A percentile compares a stretch with the other conserved stretches of the same genome.
Conservation (phyloP, 441 rosid species). For the Daphne laureola region DNA sequence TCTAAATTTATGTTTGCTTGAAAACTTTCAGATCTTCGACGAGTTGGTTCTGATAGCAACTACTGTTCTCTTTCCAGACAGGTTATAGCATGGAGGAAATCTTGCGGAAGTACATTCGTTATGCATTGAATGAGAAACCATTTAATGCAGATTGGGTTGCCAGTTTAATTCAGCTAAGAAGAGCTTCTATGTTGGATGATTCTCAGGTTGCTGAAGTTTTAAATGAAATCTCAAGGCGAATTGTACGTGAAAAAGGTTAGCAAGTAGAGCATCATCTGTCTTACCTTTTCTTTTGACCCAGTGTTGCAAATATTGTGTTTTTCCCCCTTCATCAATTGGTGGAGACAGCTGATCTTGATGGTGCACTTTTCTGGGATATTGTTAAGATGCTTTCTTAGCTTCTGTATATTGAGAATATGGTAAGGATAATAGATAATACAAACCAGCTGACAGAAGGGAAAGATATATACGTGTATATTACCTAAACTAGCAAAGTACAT, state of each 20-base stretch:
- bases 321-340: too few relatives aligned
- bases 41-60: slow-evolving; percentile 26
- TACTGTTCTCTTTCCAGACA: slow-evolving; percentile 58
- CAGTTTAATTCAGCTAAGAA: slow-evolving; percentile 57
- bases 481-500: too few relatives aligned
- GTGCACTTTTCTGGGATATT: too few relatives aligned
- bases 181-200: slow-evolving; percentile 65
- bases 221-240: slow-evolving; percentile 73
- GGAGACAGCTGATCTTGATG: too few relatives aligned
- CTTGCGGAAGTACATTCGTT: slow-evolving; percentile 80
- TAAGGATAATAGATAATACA: too few relatives aligned
- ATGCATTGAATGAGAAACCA: slow-evolving; percentile 87
- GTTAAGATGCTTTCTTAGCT: too few relatives aligned
- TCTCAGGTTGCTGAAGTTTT: slow-evolving; percentile 64
- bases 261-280: not conserved
- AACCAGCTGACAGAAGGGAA: too few relatives aligned
- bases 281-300: not conserved
- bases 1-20: too few relatives aligned
- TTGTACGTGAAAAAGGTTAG: slow-evolving; percentile 77
- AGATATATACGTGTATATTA: too few relatives aligned
- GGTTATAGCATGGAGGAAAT: slow-evolving; percentile 84
- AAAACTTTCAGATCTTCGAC: too few relatives aligned
- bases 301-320: not conserved
- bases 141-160: slow-evolving; percentile 65
- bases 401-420: too few relatives aligned